A percentile compares a stretch with the other conserved stretches of the same genome.
Evolutionary conservation across 805 yeast genomes (phyloP).

Genomic region (Lipomyces spencermartinsiae): DNA sequence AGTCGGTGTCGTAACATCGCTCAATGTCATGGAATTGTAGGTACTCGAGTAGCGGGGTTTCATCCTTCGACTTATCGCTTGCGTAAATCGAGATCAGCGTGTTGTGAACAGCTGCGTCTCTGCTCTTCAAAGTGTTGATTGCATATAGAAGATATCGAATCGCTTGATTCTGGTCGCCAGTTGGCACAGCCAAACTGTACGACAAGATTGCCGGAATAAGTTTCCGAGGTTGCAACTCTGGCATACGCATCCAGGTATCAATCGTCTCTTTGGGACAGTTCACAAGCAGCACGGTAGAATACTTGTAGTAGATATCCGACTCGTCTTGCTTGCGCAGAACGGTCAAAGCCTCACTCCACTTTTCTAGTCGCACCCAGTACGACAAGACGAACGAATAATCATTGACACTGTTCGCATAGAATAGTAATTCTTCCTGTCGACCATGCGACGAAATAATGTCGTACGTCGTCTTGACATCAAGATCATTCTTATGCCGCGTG

Average conservation of each 20-base stretch:
- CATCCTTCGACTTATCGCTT: slow-evolving; percentile 53
- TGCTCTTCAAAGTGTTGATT: slow-evolving; percentile 53
- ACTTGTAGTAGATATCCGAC: slow-evolving; percentile 61
- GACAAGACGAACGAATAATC: slow-evolving; percentile 74
- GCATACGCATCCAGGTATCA: slow-evolving; percentile 73
- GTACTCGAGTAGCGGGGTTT: slow-evolving; percentile 57
- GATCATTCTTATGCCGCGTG: slow-evolving; percentile 50
- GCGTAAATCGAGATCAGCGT: slow-evolving; percentile 72
- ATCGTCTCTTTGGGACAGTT: slow-evolving; percentile 74
- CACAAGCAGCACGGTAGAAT: slow-evolving; percentile 69
- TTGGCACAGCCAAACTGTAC: slow-evolving; percentile 50
- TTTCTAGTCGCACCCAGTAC: slow-evolving; percentile 69
- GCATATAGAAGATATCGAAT: slow-evolving; percentile 66
- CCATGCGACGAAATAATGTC: slow-evolving; percentile 75
- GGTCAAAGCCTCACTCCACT: slow-evolving; percentile 76
- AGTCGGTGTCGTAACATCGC: slow-evolving; percentile 66
- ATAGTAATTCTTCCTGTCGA: slow-evolving; percentile 65
- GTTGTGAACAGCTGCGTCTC: slow-evolving; percentile 65
- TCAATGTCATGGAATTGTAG: slow-evolving; percentile 51
- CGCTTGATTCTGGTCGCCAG: slow-evolving; percentile 64
- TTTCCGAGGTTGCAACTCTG: slow-evolving; percentile 62
- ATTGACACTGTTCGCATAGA: slow-evolving; percentile 67
- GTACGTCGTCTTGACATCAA: slow-evolving; percentile 74
- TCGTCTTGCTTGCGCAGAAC: slow-evolving; percentile 59
- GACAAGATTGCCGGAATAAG: slow-evolving; percentile 78